Evolutionary conservation across 2,329 filamentous ascomycete genomes (phyloP).

Genomic region (Epichloe hybrida): DNA sequence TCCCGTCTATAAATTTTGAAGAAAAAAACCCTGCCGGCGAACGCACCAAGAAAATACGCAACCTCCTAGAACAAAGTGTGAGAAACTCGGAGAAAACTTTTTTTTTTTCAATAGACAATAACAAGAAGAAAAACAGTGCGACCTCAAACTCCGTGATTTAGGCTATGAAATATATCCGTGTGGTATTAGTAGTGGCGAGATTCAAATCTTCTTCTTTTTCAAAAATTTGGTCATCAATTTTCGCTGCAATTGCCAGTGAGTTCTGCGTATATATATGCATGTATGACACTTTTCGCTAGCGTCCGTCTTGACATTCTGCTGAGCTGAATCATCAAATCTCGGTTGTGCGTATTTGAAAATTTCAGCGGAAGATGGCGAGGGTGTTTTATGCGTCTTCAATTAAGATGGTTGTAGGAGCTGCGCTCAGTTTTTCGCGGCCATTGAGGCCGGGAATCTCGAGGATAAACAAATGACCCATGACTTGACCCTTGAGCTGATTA

Average conservation of each 20-base stretch:
- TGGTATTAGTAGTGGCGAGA: not conserved
- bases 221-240: not conserved
- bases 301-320: not conserved
- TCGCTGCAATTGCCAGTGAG: not conserved
- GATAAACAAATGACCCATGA: conserved; percentile 87
- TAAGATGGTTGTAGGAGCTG: conserved; percentile 65
- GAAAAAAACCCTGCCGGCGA: not conserved
- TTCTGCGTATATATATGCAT: not conserved
- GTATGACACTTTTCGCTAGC: not conserved
- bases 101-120: not conserved
- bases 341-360: not conserved
- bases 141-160: not conserved
- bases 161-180: not conserved
- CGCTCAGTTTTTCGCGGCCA: conserved; percentile 77
- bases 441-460: conserved; percentile 91
- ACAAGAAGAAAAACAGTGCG: not conserved
- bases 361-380: not conserved
- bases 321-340: not conserved
- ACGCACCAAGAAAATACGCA: not conserved
- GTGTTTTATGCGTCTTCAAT: conserved; percentile 40
- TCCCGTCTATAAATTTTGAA: conserved; percentile 1
- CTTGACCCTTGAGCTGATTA: conserved; percentile 68
- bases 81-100: not conserved
- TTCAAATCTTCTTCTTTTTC: not conserved
- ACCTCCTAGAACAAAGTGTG: not conserved